Evolutionary conservation across 2,329 filamentous ascomycete genomes (phyloP).

Genomic region (Pseudopyricularia cyperi): DNA sequence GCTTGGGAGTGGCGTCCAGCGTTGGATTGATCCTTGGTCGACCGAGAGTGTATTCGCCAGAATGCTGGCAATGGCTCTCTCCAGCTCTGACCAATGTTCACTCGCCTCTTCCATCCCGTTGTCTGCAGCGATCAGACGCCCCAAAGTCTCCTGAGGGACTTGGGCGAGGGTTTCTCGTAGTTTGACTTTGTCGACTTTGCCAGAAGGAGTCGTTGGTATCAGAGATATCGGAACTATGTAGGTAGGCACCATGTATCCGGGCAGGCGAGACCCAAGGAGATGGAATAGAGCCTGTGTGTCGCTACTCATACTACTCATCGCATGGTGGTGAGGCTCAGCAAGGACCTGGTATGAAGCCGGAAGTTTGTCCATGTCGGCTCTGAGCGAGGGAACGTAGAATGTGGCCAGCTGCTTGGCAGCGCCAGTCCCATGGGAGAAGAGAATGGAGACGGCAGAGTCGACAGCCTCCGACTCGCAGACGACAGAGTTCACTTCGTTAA

Average conservation of each 20-base stretch:
- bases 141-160: slow-evolving; percentile 22
- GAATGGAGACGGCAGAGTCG: slow-evolving; percentile 49
- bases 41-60: slow-evolving; percentile 38
- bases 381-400: slow-evolving; percentile 48
- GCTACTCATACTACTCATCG: too few species aligned
- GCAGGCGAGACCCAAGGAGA: slow-evolving; percentile 41
- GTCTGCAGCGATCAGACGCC: background rate
- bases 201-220: slow-evolving; percentile 61
- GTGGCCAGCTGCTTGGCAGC: slow-evolving; percentile 44
- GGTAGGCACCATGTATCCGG: slow-evolving; percentile 68
- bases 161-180: slow-evolving; percentile 34
- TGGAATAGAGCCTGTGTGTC: slow-evolving; percentile 32
- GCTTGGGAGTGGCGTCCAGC: slow-evolving; percentile 61
- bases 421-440: slow-evolving; percentile 29
- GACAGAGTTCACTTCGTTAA: slow-evolving; percentile 58
- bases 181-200: slow-evolving; percentile 54
- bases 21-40: slow-evolving; percentile 32
- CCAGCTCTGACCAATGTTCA: slow-evolving; percentile 37
- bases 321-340: slow-evolving; percentile 14
- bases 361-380: background rate
- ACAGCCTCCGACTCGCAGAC: slow-evolving; percentile 40
- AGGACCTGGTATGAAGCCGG: background rate
- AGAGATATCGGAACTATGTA: slow-evolving; percentile 55
- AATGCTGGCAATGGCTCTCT: slow-evolving; percentile 39
- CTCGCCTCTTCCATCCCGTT: slow-evolving; percentile 13